These are phyloP conservation scores for Backusella parvicylindrica DNA, from an alignment of 192 early-diverging fungal species.

Conservation along the genomic window DNA sequence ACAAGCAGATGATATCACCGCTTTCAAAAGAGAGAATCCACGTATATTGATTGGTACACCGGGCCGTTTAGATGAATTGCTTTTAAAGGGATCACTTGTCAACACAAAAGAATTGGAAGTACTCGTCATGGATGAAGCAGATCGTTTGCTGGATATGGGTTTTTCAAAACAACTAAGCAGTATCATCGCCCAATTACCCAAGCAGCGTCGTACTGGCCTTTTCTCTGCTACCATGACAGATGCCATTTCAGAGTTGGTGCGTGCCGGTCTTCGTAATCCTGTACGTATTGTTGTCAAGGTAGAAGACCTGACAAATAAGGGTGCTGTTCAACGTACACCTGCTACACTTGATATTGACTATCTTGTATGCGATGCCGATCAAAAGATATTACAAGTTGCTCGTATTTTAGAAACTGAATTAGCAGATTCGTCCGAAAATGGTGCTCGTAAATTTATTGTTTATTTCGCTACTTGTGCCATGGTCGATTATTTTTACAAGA, in stretches of 20 bases:
- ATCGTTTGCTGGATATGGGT: conserved; percentile 92
- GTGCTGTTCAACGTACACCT: conserved; percentile 52
- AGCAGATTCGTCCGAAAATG: background rate
- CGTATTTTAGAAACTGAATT: conserved; percentile 54
- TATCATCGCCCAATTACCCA: conserved; percentile 81
- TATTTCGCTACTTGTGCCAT: conserved; percentile 95
- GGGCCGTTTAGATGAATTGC: conserved; percentile 81
- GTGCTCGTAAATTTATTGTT: conserved; percentile 82
- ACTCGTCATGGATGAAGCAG: conserved; percentile 92
- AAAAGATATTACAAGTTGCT: conserved; percentile 76
- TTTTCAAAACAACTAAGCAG: conserved; percentile 76
- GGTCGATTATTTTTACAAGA: conserved; percentile 92
- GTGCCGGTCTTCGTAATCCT: conserved; percentile 89
- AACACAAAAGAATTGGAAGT: conserved; percentile 82
- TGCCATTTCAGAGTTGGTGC: conserved; percentile 74
- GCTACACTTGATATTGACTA: conserved; percentile 67
- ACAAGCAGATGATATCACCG: conserved; percentile 58
- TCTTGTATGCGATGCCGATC: conserved; percentile 71
- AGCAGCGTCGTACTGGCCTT: conserved; percentile 92
- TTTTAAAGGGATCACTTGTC: conserved; percentile 48
- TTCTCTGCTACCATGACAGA: conserved; percentile 98
- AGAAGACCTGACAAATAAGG: conserved; percentile 55
- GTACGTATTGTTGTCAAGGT: conserved; percentile 89
- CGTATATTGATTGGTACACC: conserved; percentile 92
- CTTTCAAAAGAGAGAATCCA: conserved; percentile 61